Evolutionary conservation across 257 asterid species (phyloP), one percentile per base, ranked within the genome.

Genomic region (Plectranthus barbatus): DNA sequence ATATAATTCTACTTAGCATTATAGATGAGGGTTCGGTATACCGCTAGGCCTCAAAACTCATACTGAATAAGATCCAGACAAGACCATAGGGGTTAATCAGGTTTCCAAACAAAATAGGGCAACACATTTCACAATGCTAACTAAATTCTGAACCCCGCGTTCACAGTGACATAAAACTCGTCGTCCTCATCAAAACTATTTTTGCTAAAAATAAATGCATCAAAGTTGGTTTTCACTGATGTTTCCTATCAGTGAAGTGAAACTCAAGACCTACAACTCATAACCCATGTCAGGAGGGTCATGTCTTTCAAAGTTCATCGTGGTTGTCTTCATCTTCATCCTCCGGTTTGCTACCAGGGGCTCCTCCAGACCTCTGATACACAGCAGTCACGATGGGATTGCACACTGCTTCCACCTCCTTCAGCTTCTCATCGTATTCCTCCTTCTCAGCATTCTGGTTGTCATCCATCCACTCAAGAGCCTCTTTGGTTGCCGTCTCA

Each of bases 371-470:
- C 73, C 96, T 83, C 81, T 91, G 98, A 69, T 91, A 91, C 23
- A 91, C 95, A 1, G 96, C 94, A 5, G 96, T 81, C 50, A 91
- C 80, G 36, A 91, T 88, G 0, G 98, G 98, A 41, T 91, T 88
- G 66, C 98, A 91, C 19, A 84, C 90, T 3, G 95, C 96, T 65
- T 91, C 96, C 0, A 91, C 95, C 69, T 91, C 98, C 80, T 91
- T 91, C n/a, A 88, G 88, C 84, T 91, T 91, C 94, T 91, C 98
- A 0, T 91, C 98, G 0, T 67, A 91, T 50, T 88, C 98, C 56
- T 91, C 98, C 70, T 91, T 91, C 74, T 91, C 96, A 0, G 85
- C 95, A 0, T 23, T 76, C 64, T 88, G 98, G 80, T 91, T 91
- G 50, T 91, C 98, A 0, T 91, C 98, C 73, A 91, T 50, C 98